Evolutionary conservation across 768 basidiomycete species (phyloP).

Genomic region (Boletus reticuloceps): DNA sequence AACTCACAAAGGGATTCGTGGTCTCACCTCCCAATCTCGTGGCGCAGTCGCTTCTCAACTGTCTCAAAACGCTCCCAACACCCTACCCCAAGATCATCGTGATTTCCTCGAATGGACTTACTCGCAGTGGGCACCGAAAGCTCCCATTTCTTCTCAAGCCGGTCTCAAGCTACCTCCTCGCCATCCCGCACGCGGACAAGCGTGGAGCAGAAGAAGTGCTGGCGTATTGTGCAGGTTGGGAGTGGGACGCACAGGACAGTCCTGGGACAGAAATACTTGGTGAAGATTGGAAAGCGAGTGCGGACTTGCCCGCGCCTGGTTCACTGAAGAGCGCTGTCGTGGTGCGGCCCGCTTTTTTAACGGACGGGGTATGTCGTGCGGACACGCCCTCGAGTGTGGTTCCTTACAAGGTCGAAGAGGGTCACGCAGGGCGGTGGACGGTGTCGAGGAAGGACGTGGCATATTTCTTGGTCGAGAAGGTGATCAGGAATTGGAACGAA

Average conservation of each 20-base stretch:
- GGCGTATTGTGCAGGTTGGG: constrained; percentile 47
- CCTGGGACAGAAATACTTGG: constrained; percentile 43
- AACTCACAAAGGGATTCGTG: constrained; percentile 45
- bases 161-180: constrained; percentile 46
- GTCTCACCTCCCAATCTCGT: constrained; percentile 55
- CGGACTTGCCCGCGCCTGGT: constrained; percentile 39
- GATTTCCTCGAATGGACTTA: constrained; percentile 55
- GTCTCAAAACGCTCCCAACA: constrained; percentile 52
- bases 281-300: constrained; percentile 39
- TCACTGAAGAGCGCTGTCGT: constrained; percentile 43
- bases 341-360: constrained; percentile 57
- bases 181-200: constrained; percentile 57
- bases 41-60: constrained; percentile 54
- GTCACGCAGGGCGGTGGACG: constrained; percentile 41
- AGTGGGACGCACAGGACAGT: constrained; percentile 49
- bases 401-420: constrained; percentile 44
- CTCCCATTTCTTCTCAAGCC: constrained; percentile 50
- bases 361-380: constrained; percentile 48
- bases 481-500: constrained; percentile 48
- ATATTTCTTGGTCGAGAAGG: constrained; percentile 56
- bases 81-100: constrained; percentile 47
- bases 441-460: constrained; percentile 63
- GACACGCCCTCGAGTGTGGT: constrained; percentile 18
- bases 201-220: constrained; percentile 52
- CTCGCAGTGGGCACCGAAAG: constrained; percentile 38